Evolutionary conservation across 1,139 yeast species (phyloP).

Genomic region (Yamadazyma oceani): DNA sequence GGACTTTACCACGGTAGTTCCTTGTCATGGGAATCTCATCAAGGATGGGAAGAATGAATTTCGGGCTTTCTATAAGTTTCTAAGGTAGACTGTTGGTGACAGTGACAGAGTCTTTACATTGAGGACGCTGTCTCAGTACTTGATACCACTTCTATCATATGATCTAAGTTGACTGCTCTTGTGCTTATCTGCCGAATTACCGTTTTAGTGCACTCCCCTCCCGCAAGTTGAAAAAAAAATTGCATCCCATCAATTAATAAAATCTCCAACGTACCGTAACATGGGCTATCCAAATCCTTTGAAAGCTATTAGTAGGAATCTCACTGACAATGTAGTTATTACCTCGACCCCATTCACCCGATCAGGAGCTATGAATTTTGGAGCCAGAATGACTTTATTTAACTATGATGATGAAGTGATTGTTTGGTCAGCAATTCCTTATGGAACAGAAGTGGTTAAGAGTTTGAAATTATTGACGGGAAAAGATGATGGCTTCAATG

Average conservation of each 20-base stretch:
- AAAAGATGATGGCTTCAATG: slow-evolving; percentile 28
- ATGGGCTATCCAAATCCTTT: slow-evolving; percentile 35
- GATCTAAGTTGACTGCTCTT: too few species aligned
- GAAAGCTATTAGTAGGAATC: slow-evolving; percentile 40
- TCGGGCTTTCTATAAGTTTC: slow-evolving; percentile 6
- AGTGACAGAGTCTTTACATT: too few species aligned
- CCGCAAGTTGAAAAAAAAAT: not conserved
- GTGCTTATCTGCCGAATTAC: slow-evolving; percentile 1
- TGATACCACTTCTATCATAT: too few species aligned
- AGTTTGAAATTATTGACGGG: slow-evolving; percentile 38
- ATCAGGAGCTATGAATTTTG: slow-evolving; percentile 46
- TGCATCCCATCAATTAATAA: too few species aligned
- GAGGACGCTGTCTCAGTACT: too few species aligned
- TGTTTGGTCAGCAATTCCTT: slow-evolving; percentile 65
- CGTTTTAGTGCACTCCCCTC: not conserved
- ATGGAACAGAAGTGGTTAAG: slow-evolving; percentile 43
- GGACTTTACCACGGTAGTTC: slow-evolving; percentile 49
- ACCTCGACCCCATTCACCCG: slow-evolving; percentile 52
- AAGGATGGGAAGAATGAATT: slow-evolving; percentile 40
- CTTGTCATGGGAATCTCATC: slow-evolving; percentile 58
- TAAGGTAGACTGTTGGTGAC: not conserved
- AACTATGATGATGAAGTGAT: slow-evolving; percentile 39
- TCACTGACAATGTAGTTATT: slow-evolving; percentile 47
- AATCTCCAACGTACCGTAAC: not conserved
- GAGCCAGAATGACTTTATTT: slow-evolving; percentile 59